These are phyloP conservation scores for Oidium heveae DNA, from an alignment of 2,329 filamentous ascomycete species.

Conservation along the genomic window DNA sequence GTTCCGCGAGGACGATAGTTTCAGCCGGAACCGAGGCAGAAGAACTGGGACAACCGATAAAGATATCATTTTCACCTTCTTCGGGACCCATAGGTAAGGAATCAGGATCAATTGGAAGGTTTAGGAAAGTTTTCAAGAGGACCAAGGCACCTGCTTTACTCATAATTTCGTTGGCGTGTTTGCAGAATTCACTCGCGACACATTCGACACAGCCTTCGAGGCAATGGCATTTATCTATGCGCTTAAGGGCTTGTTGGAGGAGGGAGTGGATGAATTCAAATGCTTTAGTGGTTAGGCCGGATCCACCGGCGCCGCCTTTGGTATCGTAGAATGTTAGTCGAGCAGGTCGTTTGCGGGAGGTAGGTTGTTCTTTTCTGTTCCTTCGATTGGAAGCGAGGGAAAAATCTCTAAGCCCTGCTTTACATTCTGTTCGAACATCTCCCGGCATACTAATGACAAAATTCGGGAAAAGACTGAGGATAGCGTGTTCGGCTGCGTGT, in stretches of 20 bases:
- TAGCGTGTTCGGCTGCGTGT: slow-evolving; percentile 80
- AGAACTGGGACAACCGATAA: too few species aligned
- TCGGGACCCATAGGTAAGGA: slow-evolving; percentile 69
- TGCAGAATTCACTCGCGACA: slow-evolving; percentile 63
- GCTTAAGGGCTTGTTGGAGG: slow-evolving; percentile 45
- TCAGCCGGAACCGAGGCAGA: too few species aligned
- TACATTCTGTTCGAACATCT: slow-evolving; percentile 87
- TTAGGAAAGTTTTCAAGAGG: slow-evolving; percentile 51
- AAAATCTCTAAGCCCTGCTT: slow-evolving; percentile 61
- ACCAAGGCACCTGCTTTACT: slow-evolving; percentile 73
- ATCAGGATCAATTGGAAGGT: slow-evolving; percentile 57
- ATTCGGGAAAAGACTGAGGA: slow-evolving; percentile 67
- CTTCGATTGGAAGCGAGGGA: too few species aligned
- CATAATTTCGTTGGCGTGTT: slow-evolving; percentile 74
- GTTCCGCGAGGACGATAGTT: slow-evolving; percentile 51
- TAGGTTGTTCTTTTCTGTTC: slow-evolving; percentile 51
- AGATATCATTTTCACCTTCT: slow-evolving; percentile 13
- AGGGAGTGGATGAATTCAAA: slow-evolving; percentile 78
- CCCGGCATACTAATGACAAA: slow-evolving; percentile 77
- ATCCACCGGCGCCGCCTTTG: slow-evolving; percentile 63
- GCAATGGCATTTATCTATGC: slow-evolving; percentile 56
- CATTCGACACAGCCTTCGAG: slow-evolving; percentile 70
- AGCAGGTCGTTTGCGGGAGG: slow-evolving; percentile 56
- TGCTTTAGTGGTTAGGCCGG: slow-evolving; percentile 72
- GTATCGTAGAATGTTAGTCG: slow-evolving; percentile 85